Evolutionary conservation across 2,329 filamentous ascomycete species (phyloP), one percentile per base, ranked within the genome.

Genomic region (Sporothrix pseudoabietina): DNA sequence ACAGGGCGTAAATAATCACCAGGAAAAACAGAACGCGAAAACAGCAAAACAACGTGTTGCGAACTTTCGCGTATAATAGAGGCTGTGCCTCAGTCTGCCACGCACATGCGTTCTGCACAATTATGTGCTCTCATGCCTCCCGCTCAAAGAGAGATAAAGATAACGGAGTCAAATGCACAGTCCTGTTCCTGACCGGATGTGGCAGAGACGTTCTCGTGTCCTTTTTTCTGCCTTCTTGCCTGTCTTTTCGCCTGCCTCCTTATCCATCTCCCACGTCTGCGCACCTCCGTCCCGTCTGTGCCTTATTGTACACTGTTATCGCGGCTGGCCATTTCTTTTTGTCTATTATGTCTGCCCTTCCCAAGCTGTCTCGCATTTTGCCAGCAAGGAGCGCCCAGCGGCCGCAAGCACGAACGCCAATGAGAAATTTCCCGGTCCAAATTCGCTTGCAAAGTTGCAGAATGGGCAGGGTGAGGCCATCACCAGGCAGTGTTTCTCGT

Each of bases 381-480:
- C 69, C 69, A 71, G 69, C 54, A 71, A 69, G 32, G 12, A 61
- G 19, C 2, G n/a, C 10, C 30, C 66, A 69, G 66, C 49, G 32
- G 66, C 66, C 69, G 22, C 39, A n/a, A 10, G 52, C 49, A 55
- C n/a, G 10, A 55, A 41, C 69, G 22, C 69, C 66, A 55, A 69
- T 69, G 19, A 55, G 12, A 69, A n/a, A 61, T 61, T 57, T 22
- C 39, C 39, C 69, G 54, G 54, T 39, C 54, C 69, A 71, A 61
- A 49, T 47, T 71, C 69, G 54, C 54, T 32, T 71, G 54, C 69
- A 59, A 44, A 63, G 55, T 32, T 63, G 69, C 69, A 54, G 41
- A 44, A 14, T 14, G 44, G 14, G 14, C 44, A 47, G 14, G 32
- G 63, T 71, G 55, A 71, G 39, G 8, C 26, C 30, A 63, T 52